Conservation (phyloP, 2,329 filamentous ascomycete genomes). For the Monosporascus ibericus region DNA sequence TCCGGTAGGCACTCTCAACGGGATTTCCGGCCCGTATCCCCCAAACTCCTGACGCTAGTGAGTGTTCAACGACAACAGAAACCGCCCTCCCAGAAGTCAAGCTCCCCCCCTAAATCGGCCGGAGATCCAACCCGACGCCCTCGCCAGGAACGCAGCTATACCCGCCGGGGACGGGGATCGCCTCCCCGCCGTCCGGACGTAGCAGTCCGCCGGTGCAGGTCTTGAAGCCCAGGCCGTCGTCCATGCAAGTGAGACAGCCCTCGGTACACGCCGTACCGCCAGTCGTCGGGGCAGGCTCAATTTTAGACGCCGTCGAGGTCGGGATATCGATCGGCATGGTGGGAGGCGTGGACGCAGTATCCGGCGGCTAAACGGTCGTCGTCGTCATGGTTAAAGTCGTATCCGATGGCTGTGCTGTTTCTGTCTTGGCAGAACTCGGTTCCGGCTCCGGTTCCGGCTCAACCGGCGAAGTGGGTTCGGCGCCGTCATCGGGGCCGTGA, state of each 20-base stretch:
- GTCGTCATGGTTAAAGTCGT: too few relatives aligned
- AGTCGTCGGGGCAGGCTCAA: background rate
- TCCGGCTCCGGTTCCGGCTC: background rate
- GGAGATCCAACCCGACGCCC: constrained; percentile 15
- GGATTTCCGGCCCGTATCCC: too few relatives aligned
- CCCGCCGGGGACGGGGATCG: constrained; percentile 13
- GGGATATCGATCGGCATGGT: background rate
- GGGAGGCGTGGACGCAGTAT: background rate
- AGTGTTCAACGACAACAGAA: too few relatives aligned
- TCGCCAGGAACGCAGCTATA: constrained; percentile 16
- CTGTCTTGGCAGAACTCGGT: background rate
- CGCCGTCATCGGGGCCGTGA: background rate
- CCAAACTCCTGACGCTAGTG: too few relatives aligned
- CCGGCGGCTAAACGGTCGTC: background rate
- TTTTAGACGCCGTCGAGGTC: background rate
- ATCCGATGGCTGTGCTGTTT: too few relatives aligned
- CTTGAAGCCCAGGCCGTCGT: constrained; percentile 16
- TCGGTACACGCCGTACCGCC: constrained; percentile 10
- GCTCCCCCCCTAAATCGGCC: constrained; percentile 1
- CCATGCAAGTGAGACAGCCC: constrained; percentile 19
- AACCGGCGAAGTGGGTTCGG: background rate
- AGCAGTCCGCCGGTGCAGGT: constrained; percentile 18
- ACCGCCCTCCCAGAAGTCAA: background rate
- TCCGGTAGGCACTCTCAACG: too few relatives aligned
- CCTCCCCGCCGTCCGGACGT: constrained; percentile 1